Evolutionary conservation across 1,139 yeast species (phyloP).

Genomic region (Debaryomycetaceae sp.): DNA sequence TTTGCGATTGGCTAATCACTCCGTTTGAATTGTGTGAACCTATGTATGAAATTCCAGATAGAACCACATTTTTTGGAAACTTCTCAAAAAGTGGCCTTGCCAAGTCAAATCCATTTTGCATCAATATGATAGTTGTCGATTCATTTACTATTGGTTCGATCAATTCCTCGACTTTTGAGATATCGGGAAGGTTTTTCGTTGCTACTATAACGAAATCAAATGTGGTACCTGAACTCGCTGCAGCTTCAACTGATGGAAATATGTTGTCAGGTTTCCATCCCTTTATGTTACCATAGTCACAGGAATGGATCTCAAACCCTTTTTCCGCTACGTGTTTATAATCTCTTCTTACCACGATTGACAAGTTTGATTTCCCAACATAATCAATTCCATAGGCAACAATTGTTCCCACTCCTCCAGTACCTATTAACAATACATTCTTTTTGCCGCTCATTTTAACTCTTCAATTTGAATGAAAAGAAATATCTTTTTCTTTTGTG

Average conservation of each 20-base stretch:
- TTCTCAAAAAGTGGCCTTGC: slow-evolving; percentile 45
- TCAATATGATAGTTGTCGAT: slow-evolving; percentile 19
- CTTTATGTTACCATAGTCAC: slow-evolving; percentile 21
- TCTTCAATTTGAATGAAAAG: too few relatives aligned
- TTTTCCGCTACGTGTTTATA: slow-evolving; percentile 21
- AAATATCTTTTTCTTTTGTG: too few relatives aligned
- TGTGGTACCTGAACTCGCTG: slow-evolving; percentile 20
- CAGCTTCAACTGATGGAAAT: slow-evolving; percentile 21
- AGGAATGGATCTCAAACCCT: slow-evolving; percentile 29
- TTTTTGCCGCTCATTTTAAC: not conserved
- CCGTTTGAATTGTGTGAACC: slow-evolving; percentile 12
- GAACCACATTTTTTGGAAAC: slow-evolving; percentile 37
- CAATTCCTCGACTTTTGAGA: slow-evolving; percentile 12
- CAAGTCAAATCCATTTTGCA: slow-evolving; percentile 33
- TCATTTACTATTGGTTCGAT: slow-evolving; percentile 11
- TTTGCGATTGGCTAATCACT: slow-evolving; percentile 1
- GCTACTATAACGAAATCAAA: slow-evolving; percentile 32
- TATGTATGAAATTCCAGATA: slow-evolving; percentile 23
- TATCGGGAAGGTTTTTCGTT: slow-evolving; percentile 25
- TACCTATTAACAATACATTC: slow-evolving; percentile 10
- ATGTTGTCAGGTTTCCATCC: slow-evolving; percentile 26
- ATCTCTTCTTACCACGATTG: slow-evolving; percentile 25
- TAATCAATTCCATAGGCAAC: slow-evolving; percentile 15
- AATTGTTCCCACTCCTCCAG: slow-evolving; percentile 21
- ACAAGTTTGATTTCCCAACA: slow-evolving; percentile 10